Conservation (phyloP, 768 basidiomycete species). For the Suillus tomentosus region DNA sequence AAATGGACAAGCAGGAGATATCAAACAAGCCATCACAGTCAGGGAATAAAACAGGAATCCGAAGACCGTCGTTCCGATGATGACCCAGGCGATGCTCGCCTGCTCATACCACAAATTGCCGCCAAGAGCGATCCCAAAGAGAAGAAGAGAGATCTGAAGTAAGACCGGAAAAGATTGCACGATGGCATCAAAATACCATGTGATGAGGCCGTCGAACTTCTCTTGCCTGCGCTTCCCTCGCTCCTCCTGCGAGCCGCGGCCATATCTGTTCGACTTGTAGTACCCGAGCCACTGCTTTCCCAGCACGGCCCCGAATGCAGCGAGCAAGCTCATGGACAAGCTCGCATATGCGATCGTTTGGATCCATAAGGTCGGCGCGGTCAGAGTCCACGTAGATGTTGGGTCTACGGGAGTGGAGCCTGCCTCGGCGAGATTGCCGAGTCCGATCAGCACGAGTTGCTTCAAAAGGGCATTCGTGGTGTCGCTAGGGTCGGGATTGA, state of each 20-base stretch:
- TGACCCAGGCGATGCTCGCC: background rate
- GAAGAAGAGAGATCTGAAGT: conserved; percentile 16
- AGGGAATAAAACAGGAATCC: conserved; percentile 5
- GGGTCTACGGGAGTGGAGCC: background rate
- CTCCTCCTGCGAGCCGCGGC: conserved; percentile 12
- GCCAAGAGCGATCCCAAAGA: conserved; percentile 17
- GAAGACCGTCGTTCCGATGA: background rate
- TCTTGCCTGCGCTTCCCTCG: conserved; percentile 13
- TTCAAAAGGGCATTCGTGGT: conserved; percentile 18
- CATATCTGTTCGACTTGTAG: background rate
- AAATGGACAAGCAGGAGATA: conserved; percentile 9
- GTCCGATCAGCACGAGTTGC: conserved; percentile 9
- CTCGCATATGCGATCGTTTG: conserved; percentile 19
- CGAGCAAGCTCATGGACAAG: conserved; percentile 14
- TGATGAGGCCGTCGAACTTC: conserved; percentile 13
- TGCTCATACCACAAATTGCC: conserved; percentile 2
- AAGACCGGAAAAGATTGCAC: conserved; percentile 15
- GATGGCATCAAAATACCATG: conserved; percentile 17
- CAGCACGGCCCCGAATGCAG: conserved; percentile 18
- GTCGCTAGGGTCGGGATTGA: conserved; percentile 15
- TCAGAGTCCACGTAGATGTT: background rate
- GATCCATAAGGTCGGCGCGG: background rate
- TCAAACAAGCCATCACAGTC: conserved; percentile 5
- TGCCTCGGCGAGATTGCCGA: conserved; percentile 7
- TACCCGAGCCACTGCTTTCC: conserved; percentile 20